Conservation (phyloP, 495 filamentous ascomycete genomes). For the Evernia prunastri region DNA sequence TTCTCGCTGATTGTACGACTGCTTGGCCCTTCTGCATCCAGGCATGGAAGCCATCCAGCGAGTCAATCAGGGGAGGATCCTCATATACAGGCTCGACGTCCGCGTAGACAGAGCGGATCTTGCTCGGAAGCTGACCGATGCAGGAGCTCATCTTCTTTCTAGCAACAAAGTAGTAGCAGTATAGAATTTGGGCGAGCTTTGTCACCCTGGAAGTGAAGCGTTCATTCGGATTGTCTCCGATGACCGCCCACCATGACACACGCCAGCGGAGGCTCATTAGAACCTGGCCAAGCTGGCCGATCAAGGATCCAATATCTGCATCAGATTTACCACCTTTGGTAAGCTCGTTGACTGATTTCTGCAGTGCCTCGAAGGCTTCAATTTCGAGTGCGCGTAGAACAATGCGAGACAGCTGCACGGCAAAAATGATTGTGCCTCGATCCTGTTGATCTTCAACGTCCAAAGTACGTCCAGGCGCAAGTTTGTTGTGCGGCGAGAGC, state of each 20-base stretch:
- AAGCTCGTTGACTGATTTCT: constrained; percentile 47
- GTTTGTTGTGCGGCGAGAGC: constrained; percentile 33
- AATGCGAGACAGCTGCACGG: constrained; percentile 44
- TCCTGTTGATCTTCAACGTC: constrained; percentile 39
- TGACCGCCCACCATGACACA: constrained; percentile 44
- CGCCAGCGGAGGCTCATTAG: constrained; percentile 46
- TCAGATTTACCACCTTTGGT: constrained; percentile 42
- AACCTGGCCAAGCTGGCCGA: constrained; percentile 41
- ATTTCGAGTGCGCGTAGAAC: constrained; percentile 47
- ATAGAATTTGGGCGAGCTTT: constrained; percentile 44
- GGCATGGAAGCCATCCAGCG: constrained; percentile 37
- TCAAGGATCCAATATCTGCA: constrained; percentile 41
- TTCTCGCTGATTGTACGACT: background rate
- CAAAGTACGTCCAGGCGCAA: constrained; percentile 32
- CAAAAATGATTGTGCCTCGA: constrained; percentile 41
- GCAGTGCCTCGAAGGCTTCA: constrained; percentile 45
- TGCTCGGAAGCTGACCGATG: constrained; percentile 38
- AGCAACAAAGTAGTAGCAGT: constrained; percentile 47
- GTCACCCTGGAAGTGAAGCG: constrained; percentile 43
- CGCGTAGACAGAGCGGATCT: constrained; percentile 41
- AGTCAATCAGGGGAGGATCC: constrained; percentile 40
- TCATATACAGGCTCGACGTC: constrained; percentile 42
- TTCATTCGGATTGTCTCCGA: constrained; percentile 43
- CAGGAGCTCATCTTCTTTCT: constrained; percentile 44
- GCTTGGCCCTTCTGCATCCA: constrained; percentile 12